These are phyloP conservation scores for Neospermospora avenae DNA, from an alignment of 2,329 filamentous ascomycete genomes.

Conservation along the genomic window DNA sequence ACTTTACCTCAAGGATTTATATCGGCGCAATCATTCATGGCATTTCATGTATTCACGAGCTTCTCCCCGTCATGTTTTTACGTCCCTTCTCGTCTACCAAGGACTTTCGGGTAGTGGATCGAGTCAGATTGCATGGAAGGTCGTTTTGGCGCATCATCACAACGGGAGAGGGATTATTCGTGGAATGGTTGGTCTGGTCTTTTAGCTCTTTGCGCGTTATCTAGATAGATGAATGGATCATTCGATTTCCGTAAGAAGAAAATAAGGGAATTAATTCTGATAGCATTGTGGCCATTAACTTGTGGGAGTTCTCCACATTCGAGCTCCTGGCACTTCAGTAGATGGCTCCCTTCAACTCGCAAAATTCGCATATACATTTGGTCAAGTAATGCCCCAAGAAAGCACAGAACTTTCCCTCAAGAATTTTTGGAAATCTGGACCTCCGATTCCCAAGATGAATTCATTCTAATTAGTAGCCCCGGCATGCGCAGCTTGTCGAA, in stretches of 20 bases:
- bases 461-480: too few relatives aligned
- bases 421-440: too few relatives aligned
- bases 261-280: neutral
- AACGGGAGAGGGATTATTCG: slow-evolving; percentile 20
- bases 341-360: too few relatives aligned
- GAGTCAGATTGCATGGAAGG: slow-evolving; percentile 36
- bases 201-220: slow-evolving; percentile 23
- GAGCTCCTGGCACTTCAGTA: too few relatives aligned
- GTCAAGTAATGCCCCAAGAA: too few relatives aligned
- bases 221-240: neutral
- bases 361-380: too few relatives aligned
- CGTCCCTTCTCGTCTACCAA: neutral
- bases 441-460: too few relatives aligned
- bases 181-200: slow-evolving; percentile 15
- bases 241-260: slow-evolving; percentile 2
- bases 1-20: slow-evolving; percentile 15
- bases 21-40: slow-evolving; percentile 23
- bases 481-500: too few relatives aligned
- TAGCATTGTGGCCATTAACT: neutral
- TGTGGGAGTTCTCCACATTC: neutral
- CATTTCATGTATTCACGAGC: slow-evolving; percentile 32
- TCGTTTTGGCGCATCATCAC: slow-evolving; percentile 34
- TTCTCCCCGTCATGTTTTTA: slow-evolving; percentile 17
- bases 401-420: too few relatives aligned
- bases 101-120: slow-evolving; percentile 15